phyloP scores from a whole-genome alignment of 768 basidiomycete species.

The Tricholoma sp. region DNA sequence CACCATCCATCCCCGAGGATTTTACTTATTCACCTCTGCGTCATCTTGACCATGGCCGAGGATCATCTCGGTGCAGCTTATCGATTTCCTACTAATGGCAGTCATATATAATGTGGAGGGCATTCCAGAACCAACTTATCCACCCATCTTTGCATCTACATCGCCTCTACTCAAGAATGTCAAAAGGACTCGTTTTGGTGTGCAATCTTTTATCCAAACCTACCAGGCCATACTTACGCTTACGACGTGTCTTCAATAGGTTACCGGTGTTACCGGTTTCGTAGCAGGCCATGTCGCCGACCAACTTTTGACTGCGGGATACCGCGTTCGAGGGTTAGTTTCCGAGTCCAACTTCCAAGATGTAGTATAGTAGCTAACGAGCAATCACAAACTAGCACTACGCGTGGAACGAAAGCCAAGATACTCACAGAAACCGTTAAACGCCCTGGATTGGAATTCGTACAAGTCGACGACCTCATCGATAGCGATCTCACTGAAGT shows the following conservation, averaged over 20 bases:
- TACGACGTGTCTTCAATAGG: constrained; percentile 15
- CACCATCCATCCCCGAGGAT: too few species aligned
- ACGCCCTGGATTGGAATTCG: constrained; percentile 10
- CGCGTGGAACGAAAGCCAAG: constrained; percentile 27
- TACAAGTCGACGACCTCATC: too few species aligned
- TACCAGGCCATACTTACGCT: too few species aligned
- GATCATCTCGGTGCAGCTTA: too few species aligned
- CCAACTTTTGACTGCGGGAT: constrained; percentile 13
- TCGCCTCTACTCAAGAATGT: constrained; percentile 2
- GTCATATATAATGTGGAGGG: too few species aligned
- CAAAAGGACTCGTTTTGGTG: constrained; percentile 26
- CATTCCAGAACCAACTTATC: too few species aligned
- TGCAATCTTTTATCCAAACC: background rate
- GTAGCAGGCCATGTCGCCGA: constrained; percentile 23
- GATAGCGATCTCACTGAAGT: constrained; percentile 4
- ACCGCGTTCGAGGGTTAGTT: constrained; percentile 18
- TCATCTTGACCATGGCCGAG: too few species aligned
- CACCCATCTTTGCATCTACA: too few species aligned
- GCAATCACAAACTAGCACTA: constrained; percentile 19
- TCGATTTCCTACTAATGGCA: too few species aligned
- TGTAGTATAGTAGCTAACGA: background rate
- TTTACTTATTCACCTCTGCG: too few species aligned
- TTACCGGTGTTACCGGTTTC: constrained; percentile 24
- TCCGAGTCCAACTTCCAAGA: background rate
- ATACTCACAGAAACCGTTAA: background rate